Evolutionary conservation across 1,139 yeast species (phyloP).

Genomic region (Nakaseomyces sp.): DNA sequence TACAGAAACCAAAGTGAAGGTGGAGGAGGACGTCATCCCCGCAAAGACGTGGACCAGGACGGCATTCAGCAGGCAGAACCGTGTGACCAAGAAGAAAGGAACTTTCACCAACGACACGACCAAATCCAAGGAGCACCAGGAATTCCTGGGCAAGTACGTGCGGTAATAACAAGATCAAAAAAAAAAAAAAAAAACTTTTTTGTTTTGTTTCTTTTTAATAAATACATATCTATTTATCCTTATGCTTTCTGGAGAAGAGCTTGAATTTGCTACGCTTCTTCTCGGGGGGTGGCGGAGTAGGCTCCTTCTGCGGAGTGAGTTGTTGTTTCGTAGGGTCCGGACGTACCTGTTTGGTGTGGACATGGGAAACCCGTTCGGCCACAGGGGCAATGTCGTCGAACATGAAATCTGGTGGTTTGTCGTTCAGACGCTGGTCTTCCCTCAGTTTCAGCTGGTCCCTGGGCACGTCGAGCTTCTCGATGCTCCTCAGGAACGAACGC

Average conservation of each 20-base stretch:
- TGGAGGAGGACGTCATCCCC: background rate
- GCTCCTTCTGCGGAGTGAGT: conserved; percentile 9
- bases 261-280: conserved; percentile 26
- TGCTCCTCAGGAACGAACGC: conserved; percentile 39
- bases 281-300: conserved; percentile 9
- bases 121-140: conserved; percentile 60
- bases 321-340: conserved; percentile 13
- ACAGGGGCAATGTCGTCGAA: conserved; percentile 19
- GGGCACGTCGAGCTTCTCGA: conserved; percentile 31
- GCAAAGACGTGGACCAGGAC: conserved; percentile 8
- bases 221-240: conserved; percentile 5
- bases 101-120: conserved; percentile 53
- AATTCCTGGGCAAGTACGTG: conserved; percentile 60
- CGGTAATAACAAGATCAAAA: conserved; percentile 28
- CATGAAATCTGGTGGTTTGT: conserved; percentile 31
- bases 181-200: background rate
- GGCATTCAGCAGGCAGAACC: conserved; percentile 18
- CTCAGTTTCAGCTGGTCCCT: conserved; percentile 28
- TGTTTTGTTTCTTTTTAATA: no score
- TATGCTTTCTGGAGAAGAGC: conserved; percentile 9
- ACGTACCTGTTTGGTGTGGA: conserved; percentile 18
- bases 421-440: conserved; percentile 25
- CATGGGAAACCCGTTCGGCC: conserved; percentile 23
- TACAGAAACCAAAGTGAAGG: conserved; percentile 1
- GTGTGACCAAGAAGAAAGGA: conserved; percentile 39